phyloP scores from a whole-genome alignment of 352 stramenopile species.

The Phytophthora multivora region DNA sequence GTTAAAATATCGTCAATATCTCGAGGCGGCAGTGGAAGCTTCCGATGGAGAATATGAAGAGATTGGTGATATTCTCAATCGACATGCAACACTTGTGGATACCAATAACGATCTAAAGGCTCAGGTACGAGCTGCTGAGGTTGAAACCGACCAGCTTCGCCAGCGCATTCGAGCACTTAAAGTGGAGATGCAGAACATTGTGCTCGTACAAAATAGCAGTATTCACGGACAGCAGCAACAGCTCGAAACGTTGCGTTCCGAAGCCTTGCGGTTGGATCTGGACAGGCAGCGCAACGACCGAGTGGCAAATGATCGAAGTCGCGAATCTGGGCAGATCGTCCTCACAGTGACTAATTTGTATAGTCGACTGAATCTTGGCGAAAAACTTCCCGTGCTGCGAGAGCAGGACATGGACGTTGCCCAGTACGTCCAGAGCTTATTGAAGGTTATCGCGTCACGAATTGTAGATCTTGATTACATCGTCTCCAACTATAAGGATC shows the following conservation, averaged over 20 bases:
- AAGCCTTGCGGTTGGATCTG: conserved; percentile 82
- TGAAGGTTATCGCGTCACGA: conserved; percentile 81
- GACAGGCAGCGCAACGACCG: conserved; percentile 79
- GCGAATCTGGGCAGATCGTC: conserved; percentile 90
- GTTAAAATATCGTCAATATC: conserved; percentile 85
- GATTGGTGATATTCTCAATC: conserved; percentile 85
- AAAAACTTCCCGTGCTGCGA: conserved; percentile 75
- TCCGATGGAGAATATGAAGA: conserved; percentile 88
- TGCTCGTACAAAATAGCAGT: conserved; percentile 86
- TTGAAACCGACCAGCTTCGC: conserved; percentile 78
- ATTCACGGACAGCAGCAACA: conserved; percentile 86
- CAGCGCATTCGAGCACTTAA: conserved; percentile 81
- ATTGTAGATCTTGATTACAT: conserved; percentile 90
- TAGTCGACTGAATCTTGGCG: conserved; percentile 78
- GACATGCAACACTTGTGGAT: conserved; percentile 83
- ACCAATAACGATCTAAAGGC: conserved; percentile 88
- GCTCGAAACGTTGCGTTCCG: conserved; percentile 72
- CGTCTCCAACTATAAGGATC: conserved; percentile 64
- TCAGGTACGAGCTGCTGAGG: conserved; percentile 69
- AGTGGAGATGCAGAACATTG: conserved; percentile 82
- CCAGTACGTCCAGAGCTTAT: conserved; percentile 74
- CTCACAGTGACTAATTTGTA: conserved; percentile 93
- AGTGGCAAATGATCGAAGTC: conserved; percentile 80
- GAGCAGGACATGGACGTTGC: conserved; percentile 77
- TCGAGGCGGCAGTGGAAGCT: conserved; percentile 81